These are phyloP conservation scores for Saccharomyces hybrid DNA, from an alignment of 1,139 yeast species.

Conservation along the genomic window DNA sequence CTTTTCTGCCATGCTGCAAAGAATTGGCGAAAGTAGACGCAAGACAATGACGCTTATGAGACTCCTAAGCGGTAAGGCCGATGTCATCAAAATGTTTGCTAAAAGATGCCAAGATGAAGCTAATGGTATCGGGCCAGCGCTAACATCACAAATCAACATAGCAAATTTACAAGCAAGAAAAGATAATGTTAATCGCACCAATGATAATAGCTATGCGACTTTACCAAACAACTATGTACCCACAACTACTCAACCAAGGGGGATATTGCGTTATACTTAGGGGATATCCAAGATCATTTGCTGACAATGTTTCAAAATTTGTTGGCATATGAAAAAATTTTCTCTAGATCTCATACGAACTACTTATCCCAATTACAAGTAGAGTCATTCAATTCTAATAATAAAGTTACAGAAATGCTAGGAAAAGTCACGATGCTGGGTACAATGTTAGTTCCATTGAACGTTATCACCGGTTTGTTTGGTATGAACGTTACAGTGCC, in stretches of 20 bases:
- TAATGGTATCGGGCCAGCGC: slow-evolving; percentile 33
- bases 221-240: slow-evolving; percentile 6
- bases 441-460: slow-evolving; percentile 84
- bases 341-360: slow-evolving; percentile 84
- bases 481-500: slow-evolving; percentile 95
- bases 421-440: slow-evolving; percentile 87
- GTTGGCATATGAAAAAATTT: slow-evolving; percentile 82
- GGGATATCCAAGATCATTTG: slow-evolving; percentile 97
- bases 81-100: slow-evolving; percentile 94
- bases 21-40: slow-evolving; percentile 82
- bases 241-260: slow-evolving; percentile 50
- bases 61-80: slow-evolving; percentile 87
- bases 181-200: slow-evolving; percentile 1
- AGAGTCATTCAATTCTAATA: slow-evolving; percentile 78
- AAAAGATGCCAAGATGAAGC: slow-evolving; percentile 79
- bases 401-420: slow-evolving; percentile 75
- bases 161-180: slow-evolving; percentile 29
- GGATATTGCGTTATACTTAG: slow-evolving; percentile 78
- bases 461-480: slow-evolving; percentile 82
- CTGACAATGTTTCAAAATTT: slow-evolving; percentile 91
- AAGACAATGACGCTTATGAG: slow-evolving; percentile 91
- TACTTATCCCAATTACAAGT: slow-evolving; percentile 91
- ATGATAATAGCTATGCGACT: slow-evolving; percentile 2
- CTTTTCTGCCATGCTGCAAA: slow-evolving; percentile 62
- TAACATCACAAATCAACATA: slow-evolving; percentile 34